Evolutionary conservation across 148 eudicot species (phyloP).

Genomic region (Cornus controversa): DNA sequence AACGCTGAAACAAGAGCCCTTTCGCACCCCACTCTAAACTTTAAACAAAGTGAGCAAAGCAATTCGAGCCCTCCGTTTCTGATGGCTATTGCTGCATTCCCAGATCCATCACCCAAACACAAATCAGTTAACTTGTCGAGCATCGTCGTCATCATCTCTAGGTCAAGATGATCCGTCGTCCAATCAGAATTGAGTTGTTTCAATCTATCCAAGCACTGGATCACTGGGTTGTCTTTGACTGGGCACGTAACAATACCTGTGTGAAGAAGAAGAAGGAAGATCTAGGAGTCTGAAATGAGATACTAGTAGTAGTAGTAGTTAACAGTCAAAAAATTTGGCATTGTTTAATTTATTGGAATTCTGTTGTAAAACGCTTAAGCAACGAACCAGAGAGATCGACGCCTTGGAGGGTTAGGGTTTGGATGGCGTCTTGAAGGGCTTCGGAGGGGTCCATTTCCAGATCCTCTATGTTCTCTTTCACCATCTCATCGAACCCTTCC

Average conservation of each 20-base stretch:
- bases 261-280: background rate
- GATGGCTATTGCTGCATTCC: constrained; percentile 60
- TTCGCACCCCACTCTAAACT: constrained; percentile 26
- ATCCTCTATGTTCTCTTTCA: constrained; percentile 77
- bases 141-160: constrained; percentile 22
- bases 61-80: constrained; percentile 70
- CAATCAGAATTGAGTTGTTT: constrained; percentile 26
- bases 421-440: constrained; percentile 85
- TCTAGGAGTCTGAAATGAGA: no score
- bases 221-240: constrained; percentile 49
- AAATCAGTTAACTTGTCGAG: constrained; percentile 44
- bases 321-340: no score
- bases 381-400: constrained; percentile 82
- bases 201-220: constrained; percentile 44
- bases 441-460: constrained; percentile 81
- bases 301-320: no score
- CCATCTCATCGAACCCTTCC: constrained; percentile 83
- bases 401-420: constrained; percentile 87
- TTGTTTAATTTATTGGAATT: no score
- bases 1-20: constrained; percentile 38
- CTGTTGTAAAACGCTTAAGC: no score
- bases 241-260: constrained; percentile 63
- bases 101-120: constrained; percentile 37
- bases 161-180: constrained; percentile 16
- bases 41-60: constrained; percentile 43